Evolutionary conservation across 257 asterid genomes (phyloP), one percentile per base, ranked within the genome.

Genomic region (Knoxia roxburghii): DNA sequence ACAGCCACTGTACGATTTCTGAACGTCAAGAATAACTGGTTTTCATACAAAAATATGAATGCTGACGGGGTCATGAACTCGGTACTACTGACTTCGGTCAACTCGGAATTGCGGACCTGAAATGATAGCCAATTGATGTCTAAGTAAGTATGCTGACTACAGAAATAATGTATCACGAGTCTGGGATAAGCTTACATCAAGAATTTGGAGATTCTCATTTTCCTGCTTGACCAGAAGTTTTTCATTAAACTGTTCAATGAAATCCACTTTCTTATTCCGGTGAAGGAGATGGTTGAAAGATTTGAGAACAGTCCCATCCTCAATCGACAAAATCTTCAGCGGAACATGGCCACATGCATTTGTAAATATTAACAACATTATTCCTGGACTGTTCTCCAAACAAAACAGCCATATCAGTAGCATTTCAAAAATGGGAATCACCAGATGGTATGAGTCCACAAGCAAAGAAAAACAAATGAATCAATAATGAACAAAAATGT

Each of bases 21-120:
- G 78, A 94, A 94, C 18, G 99, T 94, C 84, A 94, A 76, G 82
- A 94, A 94, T 55, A 94, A 77, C 72, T 94, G 99, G 73, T 94
- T 94, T 85, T 94, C 99, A 39, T 94, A 94, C 65, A 94, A 79
- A 80, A 94, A 94, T 82, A 94, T 94, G 73, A 94, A 94, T 26
- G 99, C 99, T 7, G 99, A 94, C 4, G 99, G 99, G 69, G 99
- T 94, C 99, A 90, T 88, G 88, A 94, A 90, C 61, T 94, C 96
- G 0, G 97, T 85, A 71, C 93, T 82, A 86, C 91, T 90, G 67
- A 94, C 99, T 85, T 94, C 99, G 0, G 95, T 94, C 79, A 85
- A 73, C 75, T 88, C 96, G 26, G 86, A 74, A 76, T 89, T 84
- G 69, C 97, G 99, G 14, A 94, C 99, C 99, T 94, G 59, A 82